Conservation (phyloP, 2,329 filamentous ascomycete species). For the Diplodia seriata region DNA sequence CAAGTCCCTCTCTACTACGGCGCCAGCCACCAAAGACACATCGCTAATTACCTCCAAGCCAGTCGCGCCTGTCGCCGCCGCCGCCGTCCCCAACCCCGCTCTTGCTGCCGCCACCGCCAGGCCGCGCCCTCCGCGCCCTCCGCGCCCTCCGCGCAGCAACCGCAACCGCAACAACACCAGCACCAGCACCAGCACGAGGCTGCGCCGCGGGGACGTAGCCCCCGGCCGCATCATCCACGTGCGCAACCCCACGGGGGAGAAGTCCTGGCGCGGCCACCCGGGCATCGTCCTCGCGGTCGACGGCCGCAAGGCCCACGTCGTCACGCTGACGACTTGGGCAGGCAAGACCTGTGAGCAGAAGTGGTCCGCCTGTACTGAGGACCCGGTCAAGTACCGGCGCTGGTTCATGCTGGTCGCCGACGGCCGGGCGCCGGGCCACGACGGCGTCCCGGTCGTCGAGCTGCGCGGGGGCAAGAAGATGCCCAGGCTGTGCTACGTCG, state of each 20-base stretch:
- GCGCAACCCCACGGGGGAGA: not conserved
- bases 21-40: not conserved
- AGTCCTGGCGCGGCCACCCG: conserved; percentile 11
- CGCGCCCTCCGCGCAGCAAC: no score
- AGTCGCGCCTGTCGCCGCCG: not conserved
- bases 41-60: not conserved
- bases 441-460: conserved; percentile 5
- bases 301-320: not conserved
- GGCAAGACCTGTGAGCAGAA: conserved; percentile 15
- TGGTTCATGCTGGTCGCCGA: conserved; percentile 16
- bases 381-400: not conserved
- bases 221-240: not conserved
- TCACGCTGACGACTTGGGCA: conserved; percentile 17
- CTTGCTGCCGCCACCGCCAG: not conserved
- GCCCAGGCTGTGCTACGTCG: conserved; percentile 12
- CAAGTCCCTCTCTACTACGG: not conserved
- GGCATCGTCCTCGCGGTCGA: not conserved
- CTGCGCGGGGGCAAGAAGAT: not conserved
- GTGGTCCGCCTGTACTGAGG: not conserved
- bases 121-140: no score
- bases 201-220: not conserved
- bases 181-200: no score
- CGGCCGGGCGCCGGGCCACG: not conserved
- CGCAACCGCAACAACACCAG: no score
- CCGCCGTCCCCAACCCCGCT: no score